phyloP scores from a whole-genome alignment of 805 yeast genomes.

The Kazachstania psychrophila region DNA sequence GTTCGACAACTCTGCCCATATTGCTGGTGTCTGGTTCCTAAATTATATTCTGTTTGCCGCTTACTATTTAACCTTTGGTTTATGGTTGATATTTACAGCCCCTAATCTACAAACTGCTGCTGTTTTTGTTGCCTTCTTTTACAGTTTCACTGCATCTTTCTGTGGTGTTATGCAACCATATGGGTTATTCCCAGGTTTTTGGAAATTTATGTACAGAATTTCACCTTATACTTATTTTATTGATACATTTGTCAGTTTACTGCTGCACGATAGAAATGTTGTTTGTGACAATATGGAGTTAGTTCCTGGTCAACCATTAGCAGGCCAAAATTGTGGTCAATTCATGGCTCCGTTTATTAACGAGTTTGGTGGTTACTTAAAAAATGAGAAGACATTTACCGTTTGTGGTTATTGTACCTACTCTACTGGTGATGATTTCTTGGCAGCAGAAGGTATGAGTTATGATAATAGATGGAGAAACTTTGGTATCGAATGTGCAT shows the following conservation, averaged over 20 bases:
- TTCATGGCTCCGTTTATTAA: conserved; percentile 40
- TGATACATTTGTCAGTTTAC: conserved; percentile 38
- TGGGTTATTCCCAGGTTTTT: conserved; percentile 57
- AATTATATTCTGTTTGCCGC: conserved; percentile 36
- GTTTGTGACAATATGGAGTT: conserved; percentile 41
- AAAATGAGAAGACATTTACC: conserved; percentile 37
- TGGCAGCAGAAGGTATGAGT: conserved; percentile 32
- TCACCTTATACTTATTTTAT: conserved; percentile 57
- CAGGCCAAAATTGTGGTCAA: conserved; percentile 52
- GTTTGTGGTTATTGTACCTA: conserved; percentile 36
- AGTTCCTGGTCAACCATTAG: conserved; percentile 42
- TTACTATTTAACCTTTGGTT: conserved; percentile 38
- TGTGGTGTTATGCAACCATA: conserved; percentile 34
- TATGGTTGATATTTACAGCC: conserved; percentile 45
- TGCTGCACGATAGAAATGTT: conserved; percentile 45
- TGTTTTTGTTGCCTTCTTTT: conserved; percentile 41
- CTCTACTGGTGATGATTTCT: conserved; percentile 33
- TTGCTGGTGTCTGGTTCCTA: conserved; percentile 44
- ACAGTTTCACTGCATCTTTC: conserved; percentile 29
- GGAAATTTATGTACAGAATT: conserved; percentile 61
- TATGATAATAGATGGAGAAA: conserved; percentile 50
- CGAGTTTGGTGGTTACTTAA: conserved; percentile 44
- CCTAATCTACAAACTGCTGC: conserved; percentile 67
- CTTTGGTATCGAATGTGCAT: conserved; percentile 48
- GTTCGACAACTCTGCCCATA: conserved; percentile 34